Conservation (phyloP, 2,329 filamentous ascomycete genomes). For the Hypoxylon rubiginosum region DNA sequence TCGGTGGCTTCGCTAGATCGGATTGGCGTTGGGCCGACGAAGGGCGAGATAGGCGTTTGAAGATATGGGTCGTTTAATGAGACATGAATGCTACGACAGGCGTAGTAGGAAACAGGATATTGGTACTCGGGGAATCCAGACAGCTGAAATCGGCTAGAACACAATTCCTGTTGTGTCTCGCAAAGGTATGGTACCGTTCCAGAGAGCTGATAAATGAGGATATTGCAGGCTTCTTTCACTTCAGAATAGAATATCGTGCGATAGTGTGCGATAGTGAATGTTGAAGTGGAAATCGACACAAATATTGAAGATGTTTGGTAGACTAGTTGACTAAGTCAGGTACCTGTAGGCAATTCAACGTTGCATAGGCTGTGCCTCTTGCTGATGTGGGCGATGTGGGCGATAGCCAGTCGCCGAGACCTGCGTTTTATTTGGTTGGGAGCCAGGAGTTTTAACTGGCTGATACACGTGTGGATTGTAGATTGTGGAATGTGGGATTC, state of each 20-base stretch:
- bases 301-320: constrained; percentile 28
- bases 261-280: constrained; percentile 26
- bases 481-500: constrained; percentile 33
- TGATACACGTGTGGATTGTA: constrained; percentile 31
- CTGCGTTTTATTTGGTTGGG: constrained; percentile 27
- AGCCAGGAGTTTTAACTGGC: constrained; percentile 25
- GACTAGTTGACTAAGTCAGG: constrained; percentile 25
- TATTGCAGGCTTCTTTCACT: constrained; percentile 23
- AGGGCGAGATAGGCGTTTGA: constrained; percentile 38
- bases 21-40: constrained; percentile 40
- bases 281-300: constrained; percentile 28
- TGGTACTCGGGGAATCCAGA: constrained; percentile 16
- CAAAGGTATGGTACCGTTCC: background rate
- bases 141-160: constrained; percentile 12
- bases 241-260: constrained; percentile 26
- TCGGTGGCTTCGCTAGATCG: constrained; percentile 36
- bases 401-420: constrained; percentile 41
- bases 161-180: constrained; percentile 16
- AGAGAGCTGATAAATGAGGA: background rate
- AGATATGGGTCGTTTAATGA: constrained; percentile 38
- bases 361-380: constrained; percentile 43
- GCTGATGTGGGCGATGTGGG: constrained; percentile 43
- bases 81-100: constrained; percentile 35
- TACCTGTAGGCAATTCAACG: constrained; percentile 42
- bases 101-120: constrained; percentile 16